These are phyloP conservation scores for Cryphonectria parasitica DNA, from an alignment of 2,329 filamentous ascomycete genomes.

Conservation along the genomic window DNA sequence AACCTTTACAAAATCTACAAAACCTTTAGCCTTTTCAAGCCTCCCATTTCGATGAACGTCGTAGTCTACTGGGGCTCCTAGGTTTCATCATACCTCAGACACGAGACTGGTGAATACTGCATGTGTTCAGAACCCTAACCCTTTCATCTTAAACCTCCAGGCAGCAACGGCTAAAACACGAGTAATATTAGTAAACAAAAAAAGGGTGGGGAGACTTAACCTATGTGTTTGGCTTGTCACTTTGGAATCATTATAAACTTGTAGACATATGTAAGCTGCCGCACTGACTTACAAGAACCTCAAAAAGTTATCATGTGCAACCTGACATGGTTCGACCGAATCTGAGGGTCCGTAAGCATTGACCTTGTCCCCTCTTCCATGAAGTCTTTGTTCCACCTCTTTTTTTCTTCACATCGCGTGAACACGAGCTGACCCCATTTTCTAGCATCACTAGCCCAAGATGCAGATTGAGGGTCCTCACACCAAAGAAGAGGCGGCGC, in stretches of 20 bases:
- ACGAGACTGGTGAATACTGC: background rate
- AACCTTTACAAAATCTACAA: background rate
- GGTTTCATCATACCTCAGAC: background rate
- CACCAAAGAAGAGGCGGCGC: constrained; percentile 22
- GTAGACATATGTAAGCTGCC: background rate
- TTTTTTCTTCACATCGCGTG: background rate
- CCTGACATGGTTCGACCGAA: too few species aligned
- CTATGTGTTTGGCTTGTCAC: too few species aligned
- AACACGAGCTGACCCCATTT: background rate
- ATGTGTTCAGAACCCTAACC: background rate
- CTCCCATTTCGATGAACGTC: too few species aligned
- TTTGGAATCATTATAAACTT: background rate
- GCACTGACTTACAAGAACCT: background rate
- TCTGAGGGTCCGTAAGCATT: too few species aligned
- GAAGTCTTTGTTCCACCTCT: too few species aligned
- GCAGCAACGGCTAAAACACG: background rate
- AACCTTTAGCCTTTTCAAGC: background rate
- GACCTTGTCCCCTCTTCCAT: too few species aligned
- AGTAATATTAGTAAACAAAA: background rate
- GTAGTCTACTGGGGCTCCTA: background rate
- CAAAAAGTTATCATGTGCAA: background rate
- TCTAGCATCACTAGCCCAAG: background rate
- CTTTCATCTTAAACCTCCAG: background rate
- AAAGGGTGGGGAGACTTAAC: background rate
- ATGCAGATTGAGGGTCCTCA: constrained; percentile 26